A percentile compares a stretch with the other conserved stretches of the same genome.
These are phyloP conservation scores for Blepharisma japonicum DNA, from an alignment of 73 alveolate genomes.

Conservation along the genomic window DNA sequence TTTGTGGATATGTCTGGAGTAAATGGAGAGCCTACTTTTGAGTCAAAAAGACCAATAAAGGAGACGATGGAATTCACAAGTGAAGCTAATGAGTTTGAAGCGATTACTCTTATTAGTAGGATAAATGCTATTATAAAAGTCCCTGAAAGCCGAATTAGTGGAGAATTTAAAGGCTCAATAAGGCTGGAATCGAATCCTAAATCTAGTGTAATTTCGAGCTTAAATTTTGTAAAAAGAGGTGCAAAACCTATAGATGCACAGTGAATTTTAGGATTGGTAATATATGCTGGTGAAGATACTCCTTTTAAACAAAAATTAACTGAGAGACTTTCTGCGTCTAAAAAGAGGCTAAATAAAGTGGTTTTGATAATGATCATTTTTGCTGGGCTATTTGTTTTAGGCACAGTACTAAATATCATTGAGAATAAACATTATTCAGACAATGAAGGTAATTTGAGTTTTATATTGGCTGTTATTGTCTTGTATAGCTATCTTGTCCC, in stretches of 20 bases:
- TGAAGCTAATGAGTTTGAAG: not conserved
- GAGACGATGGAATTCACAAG: not conserved
- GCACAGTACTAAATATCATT: no score
- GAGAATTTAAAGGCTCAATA: conserved; percentile 1
- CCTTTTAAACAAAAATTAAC: not conserved
- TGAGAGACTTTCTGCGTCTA: no score
- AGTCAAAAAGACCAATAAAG: not conserved
- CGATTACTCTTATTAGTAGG: not conserved
- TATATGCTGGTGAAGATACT: not conserved
- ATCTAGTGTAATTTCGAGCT: not conserved
- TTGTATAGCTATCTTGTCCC: no score
- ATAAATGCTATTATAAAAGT: not conserved
- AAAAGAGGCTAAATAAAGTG: no score
- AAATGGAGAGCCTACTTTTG: not conserved
- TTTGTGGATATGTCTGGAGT: conserved; percentile 3
- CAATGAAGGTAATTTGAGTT: no score
- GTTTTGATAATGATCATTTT: no score
- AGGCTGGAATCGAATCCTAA: not conserved
- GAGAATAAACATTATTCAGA: no score
- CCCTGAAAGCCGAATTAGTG: not conserved
- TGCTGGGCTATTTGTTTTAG: no score
- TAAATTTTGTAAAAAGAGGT: not conserved
- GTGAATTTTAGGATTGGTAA: not conserved
- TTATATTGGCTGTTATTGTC: no score
- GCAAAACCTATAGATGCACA: not conserved